Base-by-base conservation (phyloP, 23 red algal genomes). In the Gracilaria domingensis region DNA sequence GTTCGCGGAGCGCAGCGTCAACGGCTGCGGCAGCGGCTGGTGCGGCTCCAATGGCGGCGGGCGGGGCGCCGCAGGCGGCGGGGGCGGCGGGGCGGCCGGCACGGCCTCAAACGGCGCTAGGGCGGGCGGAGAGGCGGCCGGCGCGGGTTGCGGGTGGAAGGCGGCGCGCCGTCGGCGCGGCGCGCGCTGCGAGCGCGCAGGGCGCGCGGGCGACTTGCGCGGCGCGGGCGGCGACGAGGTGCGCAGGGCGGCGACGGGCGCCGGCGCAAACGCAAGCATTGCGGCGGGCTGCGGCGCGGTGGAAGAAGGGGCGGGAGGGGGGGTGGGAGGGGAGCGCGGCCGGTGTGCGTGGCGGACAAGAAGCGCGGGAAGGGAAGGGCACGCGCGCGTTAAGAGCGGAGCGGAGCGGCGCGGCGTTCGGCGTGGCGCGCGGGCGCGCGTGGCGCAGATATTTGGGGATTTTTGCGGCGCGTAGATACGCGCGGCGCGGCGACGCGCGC, bases 391-490 rank as follows among this genome's bases (percentile, higher is more conserved):
- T n/a, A n/a, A n/a, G n/a, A n/a, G n/a, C n/a, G n/a, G n/a, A n/a
- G n/a, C n/a, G n/a, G n/a, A n/a, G n/a, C n/a, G n/a, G n/a, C n/a
- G n/a, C n/a, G n/a, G n/a, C n/a, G n/a, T n/a, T n/a, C n/a, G 66
- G 66, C 32, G 66, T 36, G 30, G 66, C 66, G 24, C 66, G 66
- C 30, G 66, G 28, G 38, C 16, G 38, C 38, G 66, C 38, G 66
- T 12, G 32, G 28, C 33, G 14, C 33, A 75, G 69, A 75, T 75
- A 75, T 75, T 75, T 75, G 69, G 12, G 37, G 69, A 75, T 75
- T 75, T 75, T 75, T 40, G 35, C 35, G 20, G 20, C 37, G 9
- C 35, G 36, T 16, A 12, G 8, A 47, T 47, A 3, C 24, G 3
- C 60, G 60, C 60, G 60, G 1, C 60, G 26, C 4, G 32, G 60